phyloP scores from a whole-genome alignment of 75 land plant species.

The Cunninghamia lanceolata region DNA sequence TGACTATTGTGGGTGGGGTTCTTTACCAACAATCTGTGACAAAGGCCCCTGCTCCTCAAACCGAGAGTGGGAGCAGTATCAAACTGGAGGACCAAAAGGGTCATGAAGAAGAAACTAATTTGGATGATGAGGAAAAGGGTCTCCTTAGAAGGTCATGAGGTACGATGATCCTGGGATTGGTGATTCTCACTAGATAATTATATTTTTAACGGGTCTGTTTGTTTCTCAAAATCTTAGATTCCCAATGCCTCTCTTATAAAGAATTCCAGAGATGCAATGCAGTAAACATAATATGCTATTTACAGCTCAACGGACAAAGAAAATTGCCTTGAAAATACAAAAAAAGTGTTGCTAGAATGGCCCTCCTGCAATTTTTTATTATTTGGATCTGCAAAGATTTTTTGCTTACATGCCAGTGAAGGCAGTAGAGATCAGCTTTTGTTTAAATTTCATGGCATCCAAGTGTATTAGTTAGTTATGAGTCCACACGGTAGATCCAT shows the following conservation, averaged over 20 bases:
- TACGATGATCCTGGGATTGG: neutral
- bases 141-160: constrained; percentile 14
- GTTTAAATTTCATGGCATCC: neutral
- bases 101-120: constrained; percentile 16
- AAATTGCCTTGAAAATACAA: neutral
- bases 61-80: constrained; percentile 20
- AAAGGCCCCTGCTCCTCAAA: constrained; percentile 21
- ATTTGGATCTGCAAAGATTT: neutral
- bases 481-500: neutral
- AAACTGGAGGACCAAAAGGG: constrained; percentile 12
- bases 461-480: neutral
- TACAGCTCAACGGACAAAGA: neutral
- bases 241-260: neutral
- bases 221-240: neutral
- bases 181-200: neutral
- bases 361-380: neutral
- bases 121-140: constrained; percentile 14
- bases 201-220: neutral
- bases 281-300: neutral
- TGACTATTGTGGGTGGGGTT: constrained; percentile 77
- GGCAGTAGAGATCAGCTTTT: neutral
- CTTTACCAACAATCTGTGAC: constrained; percentile 87
- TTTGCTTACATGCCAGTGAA: neutral
- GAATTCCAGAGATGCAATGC: neutral
- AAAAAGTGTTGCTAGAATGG: neutral